Conservation (phyloP, 495 filamentous ascomycete genomes). For the Aspergillus biplanus region DNA sequence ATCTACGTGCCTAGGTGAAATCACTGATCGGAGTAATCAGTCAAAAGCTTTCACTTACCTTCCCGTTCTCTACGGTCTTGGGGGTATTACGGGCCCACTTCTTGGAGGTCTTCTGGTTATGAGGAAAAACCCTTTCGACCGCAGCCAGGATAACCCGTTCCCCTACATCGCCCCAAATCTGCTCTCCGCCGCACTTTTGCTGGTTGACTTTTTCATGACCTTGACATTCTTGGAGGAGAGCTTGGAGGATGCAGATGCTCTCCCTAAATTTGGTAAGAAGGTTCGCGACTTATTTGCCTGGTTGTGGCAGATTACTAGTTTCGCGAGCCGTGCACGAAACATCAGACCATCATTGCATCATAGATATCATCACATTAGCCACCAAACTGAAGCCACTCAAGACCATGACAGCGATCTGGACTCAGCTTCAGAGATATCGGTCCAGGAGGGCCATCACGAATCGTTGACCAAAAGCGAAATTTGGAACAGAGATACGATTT, state of each 20-base stretch:
- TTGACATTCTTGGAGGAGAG: conserved; percentile 85
- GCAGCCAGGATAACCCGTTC: conserved; percentile 59
- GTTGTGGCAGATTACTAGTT: conserved; percentile 74
- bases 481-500: conserved; percentile 76
- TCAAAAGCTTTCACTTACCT: conserved; percentile 89
- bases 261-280: conserved; percentile 63
- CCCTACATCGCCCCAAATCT: conserved; percentile 89
- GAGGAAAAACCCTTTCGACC: conserved; percentile 55
- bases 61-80: conserved; percentile 89
- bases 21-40: conserved; percentile 94
- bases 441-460: conserved; percentile 31
- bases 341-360: conserved; percentile 39
- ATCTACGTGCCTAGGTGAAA: conserved; percentile 89
- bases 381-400: conserved; percentile 32
- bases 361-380: conserved; percentile 28
- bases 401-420: conserved; percentile 49
- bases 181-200: conserved; percentile 68
- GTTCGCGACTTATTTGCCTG: conserved; percentile 65
- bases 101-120: conserved; percentile 83
- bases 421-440: conserved; percentile 47
- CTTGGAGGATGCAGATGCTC: conserved; percentile 68
- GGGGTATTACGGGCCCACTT: conserved; percentile 88
- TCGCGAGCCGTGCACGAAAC: conserved; percentile 61
- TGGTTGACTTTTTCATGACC: conserved; percentile 72
- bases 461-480: conserved; percentile 54